Evolutionary conservation across 345 rosid species (phyloP).

Genomic region (Eucalyptus cloeziana): DNA sequence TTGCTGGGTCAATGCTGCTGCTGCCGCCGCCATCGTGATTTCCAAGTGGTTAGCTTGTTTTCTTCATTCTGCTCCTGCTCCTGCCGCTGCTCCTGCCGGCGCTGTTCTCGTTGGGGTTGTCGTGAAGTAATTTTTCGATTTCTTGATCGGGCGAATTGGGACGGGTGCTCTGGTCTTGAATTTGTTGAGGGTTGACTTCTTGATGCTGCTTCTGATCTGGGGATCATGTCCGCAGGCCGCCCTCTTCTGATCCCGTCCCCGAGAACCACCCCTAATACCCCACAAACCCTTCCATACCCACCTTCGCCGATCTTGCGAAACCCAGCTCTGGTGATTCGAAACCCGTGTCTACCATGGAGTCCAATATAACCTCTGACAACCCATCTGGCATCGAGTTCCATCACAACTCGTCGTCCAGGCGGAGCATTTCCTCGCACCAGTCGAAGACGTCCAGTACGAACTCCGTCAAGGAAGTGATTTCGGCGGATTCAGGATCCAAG

Average conservation of each 20-base stretch:
- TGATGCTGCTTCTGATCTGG: slow-evolving; percentile 1
- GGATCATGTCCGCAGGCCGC: slow-evolving; percentile 14
- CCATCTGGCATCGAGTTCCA: slow-evolving; percentile 19
- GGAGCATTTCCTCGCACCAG: slow-evolving; percentile 49
- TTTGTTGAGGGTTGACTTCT: not conserved
- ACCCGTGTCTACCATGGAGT: not conserved
- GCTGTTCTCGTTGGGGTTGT: not conserved
- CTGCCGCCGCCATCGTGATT: not conserved
- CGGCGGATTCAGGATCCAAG: slow-evolving; percentile 40
- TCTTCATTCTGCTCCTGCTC: not conserved
- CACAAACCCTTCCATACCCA: not conserved
- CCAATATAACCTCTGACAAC: slow-evolving; percentile 9
- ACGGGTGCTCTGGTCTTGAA: not conserved
- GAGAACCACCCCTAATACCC: not conserved
- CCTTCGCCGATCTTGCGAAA: not conserved
- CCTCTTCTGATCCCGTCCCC: slow-evolving; percentile 1
- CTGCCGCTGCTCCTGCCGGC: not conserved
- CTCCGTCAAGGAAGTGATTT: slow-evolving; percentile 47
- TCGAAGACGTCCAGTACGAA: slow-evolving; percentile 30
- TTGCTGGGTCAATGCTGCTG: not conserved
- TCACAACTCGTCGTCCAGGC: slow-evolving; percentile 27
- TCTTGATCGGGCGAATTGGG: not conserved
- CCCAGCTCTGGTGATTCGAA: not conserved
- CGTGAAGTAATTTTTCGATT: not conserved
- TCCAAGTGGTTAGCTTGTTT: not conserved